Percentiles rank a stretch among this genome's conserved stretches.
Evolutionary conservation across 1,284 basidiomycete genomes (phyloP).

Genomic region (Porogramme epimiltina): DNA sequence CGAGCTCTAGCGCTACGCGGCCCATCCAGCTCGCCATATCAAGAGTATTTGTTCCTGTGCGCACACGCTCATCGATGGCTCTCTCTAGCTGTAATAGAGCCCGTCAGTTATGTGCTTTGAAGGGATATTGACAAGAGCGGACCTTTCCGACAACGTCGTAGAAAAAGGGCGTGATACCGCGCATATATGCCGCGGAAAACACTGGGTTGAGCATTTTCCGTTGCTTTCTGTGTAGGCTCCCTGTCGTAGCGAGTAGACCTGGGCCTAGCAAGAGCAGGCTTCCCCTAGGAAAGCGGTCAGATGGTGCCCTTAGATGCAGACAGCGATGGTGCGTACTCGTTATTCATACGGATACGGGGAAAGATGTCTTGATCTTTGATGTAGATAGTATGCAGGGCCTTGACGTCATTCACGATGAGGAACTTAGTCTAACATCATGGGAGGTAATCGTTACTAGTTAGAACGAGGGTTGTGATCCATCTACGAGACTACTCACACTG

Average conservation of each 20-base stretch:
- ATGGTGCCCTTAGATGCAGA: too few relatives aligned
- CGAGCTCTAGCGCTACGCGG: conserved; percentile 35
- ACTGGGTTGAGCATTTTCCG: conserved; percentile 1
- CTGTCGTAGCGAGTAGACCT: neutral
- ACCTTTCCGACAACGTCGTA: conserved; percentile 3
- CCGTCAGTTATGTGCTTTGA: neutral
- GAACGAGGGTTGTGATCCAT: neutral
- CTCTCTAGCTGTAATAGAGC: conserved; percentile 14
- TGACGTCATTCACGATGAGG: conserved; percentile 26
- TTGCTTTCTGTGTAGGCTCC: neutral
- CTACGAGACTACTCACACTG: too few relatives aligned
- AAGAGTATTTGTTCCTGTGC: conserved; percentile 21
- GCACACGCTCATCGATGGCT: conserved; percentile 16
- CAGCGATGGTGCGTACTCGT: too few relatives aligned
- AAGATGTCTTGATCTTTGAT: conserved; percentile 33
- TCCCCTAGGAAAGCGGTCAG: conserved; percentile 4
- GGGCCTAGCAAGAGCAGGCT: neutral
- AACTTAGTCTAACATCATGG: conserved; percentile 12
- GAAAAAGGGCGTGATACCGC: neutral
- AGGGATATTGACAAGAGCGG: too few relatives aligned
- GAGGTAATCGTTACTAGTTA: neutral
- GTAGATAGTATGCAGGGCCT: conserved; percentile 29
- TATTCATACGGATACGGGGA: too few relatives aligned
- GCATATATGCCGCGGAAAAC: conserved; percentile 1
- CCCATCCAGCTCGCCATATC: conserved; percentile 35